Conservation (phyloP, 2,329 filamentous ascomycete species). For the Cryphonectria radicalis region DNA sequence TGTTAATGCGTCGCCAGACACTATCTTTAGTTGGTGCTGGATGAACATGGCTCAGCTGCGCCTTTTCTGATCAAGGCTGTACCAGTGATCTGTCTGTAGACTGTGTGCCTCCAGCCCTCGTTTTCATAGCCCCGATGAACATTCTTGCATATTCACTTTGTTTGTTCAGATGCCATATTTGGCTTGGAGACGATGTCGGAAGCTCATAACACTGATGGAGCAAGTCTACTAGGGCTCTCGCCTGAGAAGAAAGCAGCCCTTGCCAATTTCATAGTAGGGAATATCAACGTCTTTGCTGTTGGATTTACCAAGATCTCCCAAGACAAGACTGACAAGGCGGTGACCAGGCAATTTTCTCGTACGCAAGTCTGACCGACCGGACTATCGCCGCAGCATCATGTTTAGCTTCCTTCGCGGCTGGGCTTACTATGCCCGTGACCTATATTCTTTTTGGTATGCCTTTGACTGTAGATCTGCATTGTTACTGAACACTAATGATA, state of each 20-base stretch:
- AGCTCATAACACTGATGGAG: neutral
- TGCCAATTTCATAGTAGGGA: neutral
- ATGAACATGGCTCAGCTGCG: neutral
- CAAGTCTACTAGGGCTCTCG: neutral
- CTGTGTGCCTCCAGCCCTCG: neutral
- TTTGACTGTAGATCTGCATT: neutral
- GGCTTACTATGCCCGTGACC: constrained; percentile 61
- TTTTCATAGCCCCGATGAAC: neutral
- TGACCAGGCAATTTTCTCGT: constrained; percentile 51
- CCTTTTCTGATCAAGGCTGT: neutral
- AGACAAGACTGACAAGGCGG: constrained; percentile 26
- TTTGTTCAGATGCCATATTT: neutral
- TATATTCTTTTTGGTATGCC: constrained; percentile 62
- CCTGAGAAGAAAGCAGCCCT: neutral
- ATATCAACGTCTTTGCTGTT: neutral
- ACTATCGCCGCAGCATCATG: constrained; percentile 50
- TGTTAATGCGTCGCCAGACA: neutral
- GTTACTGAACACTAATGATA: constrained; percentile 38
- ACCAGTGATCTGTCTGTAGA: neutral
- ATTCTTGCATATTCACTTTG: neutral
- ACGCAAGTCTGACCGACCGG: constrained; percentile 57
- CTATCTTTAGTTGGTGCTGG: no score
- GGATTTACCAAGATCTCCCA: neutral
- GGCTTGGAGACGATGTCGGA: neutral
- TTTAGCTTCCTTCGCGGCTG: constrained; percentile 57